Evolutionary conservation across 495 filamentous ascomycete genomes (phyloP), one percentile per base, ranked within the genome.

Genomic region (Penicillium lagena): DNA sequence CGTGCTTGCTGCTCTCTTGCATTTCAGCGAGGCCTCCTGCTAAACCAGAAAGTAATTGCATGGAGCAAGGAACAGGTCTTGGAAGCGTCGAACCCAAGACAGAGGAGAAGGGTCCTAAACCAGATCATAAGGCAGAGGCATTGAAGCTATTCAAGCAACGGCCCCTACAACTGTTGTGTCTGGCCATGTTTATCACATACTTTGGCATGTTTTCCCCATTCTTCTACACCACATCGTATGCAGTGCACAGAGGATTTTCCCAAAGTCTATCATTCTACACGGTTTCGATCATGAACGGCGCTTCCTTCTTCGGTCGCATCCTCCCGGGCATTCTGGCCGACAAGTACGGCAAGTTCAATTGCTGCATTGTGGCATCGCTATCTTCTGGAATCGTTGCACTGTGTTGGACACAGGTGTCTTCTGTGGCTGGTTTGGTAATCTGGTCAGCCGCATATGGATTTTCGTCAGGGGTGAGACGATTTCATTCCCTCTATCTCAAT

Each of bases 341-440:
- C 58, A 73, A 71, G 43, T 58, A 85, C 29, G 87, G 87, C 0
- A 73, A 79, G 22, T 89, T 79, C 68, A 89, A 90, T 58, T 68
- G 73, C 30, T 82, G 82, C 59, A 71, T 86, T n/a, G 17, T 79
- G 4, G 78, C 81, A 39, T 68, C 72, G 0, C 64, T 67, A 13
- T 62, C 76, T 12, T 77, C 82, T 0, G 75, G 70, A 3, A 66
- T 89, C 0, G 59, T 69, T 35, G 63, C 63, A 0, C 29, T 69
- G 4, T 69, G 63, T 40, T 69, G 65, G 68, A 67, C 65, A 5
- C 63, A 50, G 14, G 67, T 58, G 1, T 56, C 57, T 1, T 60
- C 60, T 4, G 54, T 62, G 2, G 56, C 58, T 0, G 67, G 67
- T 0, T 32, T 69, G 28, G 65, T 66, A 1, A 40, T 72, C 2